phyloP scores from a whole-genome alignment of 768 basidiomycete species.

The Tylopilus cervinicoccineus region DNA sequence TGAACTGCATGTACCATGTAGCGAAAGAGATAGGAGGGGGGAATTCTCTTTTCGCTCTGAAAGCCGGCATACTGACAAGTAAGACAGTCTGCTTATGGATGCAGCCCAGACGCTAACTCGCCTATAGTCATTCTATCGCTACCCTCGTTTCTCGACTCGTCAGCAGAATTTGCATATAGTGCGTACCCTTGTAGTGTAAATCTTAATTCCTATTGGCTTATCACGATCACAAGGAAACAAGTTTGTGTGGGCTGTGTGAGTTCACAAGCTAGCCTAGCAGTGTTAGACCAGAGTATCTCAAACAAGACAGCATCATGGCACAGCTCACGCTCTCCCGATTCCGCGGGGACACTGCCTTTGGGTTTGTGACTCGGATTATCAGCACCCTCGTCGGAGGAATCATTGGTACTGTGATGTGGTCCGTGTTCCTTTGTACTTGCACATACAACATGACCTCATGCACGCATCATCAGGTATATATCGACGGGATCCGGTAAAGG shows the following conservation, averaged over 20 bases:
- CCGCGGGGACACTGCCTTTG: constrained; percentile 72
- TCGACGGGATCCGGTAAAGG: constrained; percentile 58
- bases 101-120: background rate
- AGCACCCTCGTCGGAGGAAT: constrained; percentile 66
- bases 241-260: constrained; percentile 71
- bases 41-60: constrained; percentile 65
- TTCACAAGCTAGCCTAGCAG: background rate
- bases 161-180: constrained; percentile 59
- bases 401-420: constrained; percentile 67
- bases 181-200: constrained; percentile 22
- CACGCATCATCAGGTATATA: constrained; percentile 52
- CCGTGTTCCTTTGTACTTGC: constrained; percentile 13
- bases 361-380: constrained; percentile 53
- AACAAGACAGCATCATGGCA: constrained; percentile 56
- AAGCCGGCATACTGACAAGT: constrained; percentile 68
- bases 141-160: constrained; percentile 54
- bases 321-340: constrained; percentile 70
- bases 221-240: constrained; percentile 43
- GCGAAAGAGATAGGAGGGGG: constrained; percentile 45
- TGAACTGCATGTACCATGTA: constrained; percentile 43
- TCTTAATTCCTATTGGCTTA: constrained; percentile 4
- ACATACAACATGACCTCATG: background rate
- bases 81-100: constrained; percentile 6
- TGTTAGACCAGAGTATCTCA: background rate
- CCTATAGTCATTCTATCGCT: constrained; percentile 52